Conservation (phyloP, 257 asterid genomes). For the Scutellaria galericulata region DNA sequence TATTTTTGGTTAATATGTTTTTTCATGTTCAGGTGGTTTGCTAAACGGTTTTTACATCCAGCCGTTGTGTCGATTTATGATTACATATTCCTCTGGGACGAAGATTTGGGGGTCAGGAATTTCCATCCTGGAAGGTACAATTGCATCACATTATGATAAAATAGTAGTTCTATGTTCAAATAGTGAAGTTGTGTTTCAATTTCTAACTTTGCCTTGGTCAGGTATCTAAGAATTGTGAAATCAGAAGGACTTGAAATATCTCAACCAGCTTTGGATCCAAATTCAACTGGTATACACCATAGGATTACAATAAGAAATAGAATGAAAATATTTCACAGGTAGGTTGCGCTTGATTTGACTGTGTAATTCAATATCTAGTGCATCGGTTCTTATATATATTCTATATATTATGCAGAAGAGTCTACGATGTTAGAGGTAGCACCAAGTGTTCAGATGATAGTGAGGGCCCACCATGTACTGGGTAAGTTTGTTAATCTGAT, state of each 20-base stretch:
- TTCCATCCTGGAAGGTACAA: constrained; percentile 89
- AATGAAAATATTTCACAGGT: constrained; percentile 79
- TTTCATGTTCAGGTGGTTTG: constrained; percentile 84
- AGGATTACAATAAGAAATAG: constrained; percentile 83
- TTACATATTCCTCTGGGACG: constrained; percentile 98
- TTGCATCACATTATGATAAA: background rate
- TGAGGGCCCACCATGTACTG: constrained; percentile 96
- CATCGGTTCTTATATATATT: background rate
- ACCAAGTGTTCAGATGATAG: constrained; percentile 76
- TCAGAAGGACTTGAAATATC: constrained; percentile 91
- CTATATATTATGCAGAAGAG: constrained; percentile 71
- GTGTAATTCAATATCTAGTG: constrained; percentile 28
- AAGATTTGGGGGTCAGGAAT: constrained; percentile 89
- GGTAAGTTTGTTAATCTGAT: constrained; percentile 48
- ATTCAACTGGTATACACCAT: constrained; percentile 97
- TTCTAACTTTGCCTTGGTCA: constrained; percentile 34
- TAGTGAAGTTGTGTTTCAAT: background rate
- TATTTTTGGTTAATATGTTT: background rate
- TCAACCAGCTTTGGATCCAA: constrained; percentile 99
- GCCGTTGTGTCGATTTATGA: constrained; percentile 81
- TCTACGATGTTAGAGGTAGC: constrained; percentile 79
- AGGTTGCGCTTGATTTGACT: constrained; percentile 21
- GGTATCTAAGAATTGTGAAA: constrained; percentile 82
- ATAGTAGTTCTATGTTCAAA: background rate
- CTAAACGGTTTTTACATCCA: constrained; percentile 93